A percentile compares a stretch with the other conserved stretches of the same genome.
These are phyloP conservation scores for Penicillium odoratum DNA, from an alignment of 495 filamentous ascomycete genomes.

Conservation along the genomic window DNA sequence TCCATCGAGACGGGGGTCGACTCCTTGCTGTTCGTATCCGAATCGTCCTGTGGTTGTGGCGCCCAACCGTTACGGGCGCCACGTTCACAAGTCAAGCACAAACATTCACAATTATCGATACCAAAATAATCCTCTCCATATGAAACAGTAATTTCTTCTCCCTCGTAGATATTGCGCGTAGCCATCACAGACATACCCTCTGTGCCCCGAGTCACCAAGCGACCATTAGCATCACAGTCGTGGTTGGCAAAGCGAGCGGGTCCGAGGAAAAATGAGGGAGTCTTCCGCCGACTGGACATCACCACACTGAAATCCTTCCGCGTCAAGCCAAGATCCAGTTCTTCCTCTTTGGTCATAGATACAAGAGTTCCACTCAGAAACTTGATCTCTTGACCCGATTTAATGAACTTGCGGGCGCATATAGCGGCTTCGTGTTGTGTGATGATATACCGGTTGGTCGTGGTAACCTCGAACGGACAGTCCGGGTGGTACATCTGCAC, in stretches of 20 bases:
- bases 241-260: slow-evolving; percentile 97
- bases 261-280: slow-evolving; percentile 85
- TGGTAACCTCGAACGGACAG: slow-evolving; percentile 89
- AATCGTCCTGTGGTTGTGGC: slow-evolving; percentile 37
- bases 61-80: slow-evolving; percentile 79
- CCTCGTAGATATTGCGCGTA: slow-evolving; percentile 73
- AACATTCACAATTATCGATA: slow-evolving; percentile 88
- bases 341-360: slow-evolving; percentile 84
- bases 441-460: slow-evolving; percentile 95
- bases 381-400: slow-evolving; percentile 81
- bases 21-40: slow-evolving; percentile 34
- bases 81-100: slow-evolving; percentile 87
- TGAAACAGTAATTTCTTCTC: slow-evolving; percentile 92
- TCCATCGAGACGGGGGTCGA: slow-evolving; percentile 37
- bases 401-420: slow-evolving; percentile 76
- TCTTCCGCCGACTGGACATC: slow-evolving; percentile 85
- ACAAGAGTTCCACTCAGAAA: slow-evolving; percentile 88
- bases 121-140: slow-evolving; percentile 98
- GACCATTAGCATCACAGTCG: slow-evolving; percentile 91
- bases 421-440: slow-evolving; percentile 82
- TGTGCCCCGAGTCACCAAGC: slow-evolving; percentile 74
- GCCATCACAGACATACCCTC: slow-evolving; percentile 88
- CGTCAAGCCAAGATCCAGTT: slow-evolving; percentile 71
- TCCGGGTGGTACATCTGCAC: slow-evolving; percentile 91
- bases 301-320: slow-evolving; percentile 96